Evolutionary conservation across 1,284 basidiomycete genomes (phyloP), one percentile per base, ranked within the genome.

Genomic region (Naganishia cerealis): DNA sequence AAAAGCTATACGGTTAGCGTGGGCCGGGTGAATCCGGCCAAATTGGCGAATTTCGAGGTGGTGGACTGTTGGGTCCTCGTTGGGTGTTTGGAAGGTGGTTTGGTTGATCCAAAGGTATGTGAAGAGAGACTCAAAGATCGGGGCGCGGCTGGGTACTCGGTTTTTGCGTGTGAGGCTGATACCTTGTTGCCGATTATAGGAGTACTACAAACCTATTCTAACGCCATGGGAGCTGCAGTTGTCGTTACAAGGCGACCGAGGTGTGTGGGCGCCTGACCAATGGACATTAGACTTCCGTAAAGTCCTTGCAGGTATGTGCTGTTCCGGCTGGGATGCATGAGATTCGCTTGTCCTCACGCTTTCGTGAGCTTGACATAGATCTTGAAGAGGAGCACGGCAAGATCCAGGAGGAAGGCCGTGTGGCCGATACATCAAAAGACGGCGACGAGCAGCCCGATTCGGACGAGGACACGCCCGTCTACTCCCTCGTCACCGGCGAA

Each of bases 1-100:
- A 97, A 96, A 77, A 88, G 87, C 71, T 99, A 99, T 79, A 97
- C 95, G 0, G 88, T 99, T 73, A 91, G 88, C 58, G 95, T 99
- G 0, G 96, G 96, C 39, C 94, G 97, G 79, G 85, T 97, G 67
- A 97, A 93, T 74, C 95, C 95, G 0, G 87, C 94, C 18, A 99
- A 99, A 76, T 84, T 99, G 40, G 95, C 90, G 13, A 99, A 99
- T 78, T 98, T 98, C 78, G 86, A 92, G 74, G 94, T 98, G 78
- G 89, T 99, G 61, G 95, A 98, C 76, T 94, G 93, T 75, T 99
- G 94, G 75, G 89, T 99, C 6, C 84, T 98, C 67, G 89, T 97
- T 0, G 94, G 94, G 0, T 99, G 95, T 79, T 89, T 90, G 0
- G 95, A 99, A 78, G 95, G 95, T 74, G 92, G 90, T 59, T 79